Evolutionary conservation across 805 yeast species (phyloP).

Genomic region (Blastobotrys terrestris): DNA sequence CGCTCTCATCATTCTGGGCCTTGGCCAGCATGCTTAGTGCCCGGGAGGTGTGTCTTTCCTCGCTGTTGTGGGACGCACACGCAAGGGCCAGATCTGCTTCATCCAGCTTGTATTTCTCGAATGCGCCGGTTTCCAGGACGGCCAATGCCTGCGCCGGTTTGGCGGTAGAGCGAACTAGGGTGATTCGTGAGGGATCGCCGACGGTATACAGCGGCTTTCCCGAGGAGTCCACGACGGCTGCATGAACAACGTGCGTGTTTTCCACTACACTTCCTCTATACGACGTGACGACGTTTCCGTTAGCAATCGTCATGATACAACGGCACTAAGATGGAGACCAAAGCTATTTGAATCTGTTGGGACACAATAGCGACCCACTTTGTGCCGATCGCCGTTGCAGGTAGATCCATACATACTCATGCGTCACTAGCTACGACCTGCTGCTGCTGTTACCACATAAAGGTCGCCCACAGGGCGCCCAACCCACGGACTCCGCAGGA

Average conservation of each 20-base stretch:
- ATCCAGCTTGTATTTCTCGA: neutral
- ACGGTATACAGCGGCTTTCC: neutral
- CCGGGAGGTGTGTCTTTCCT: neutral
- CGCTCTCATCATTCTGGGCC: neutral
- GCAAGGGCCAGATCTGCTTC: neutral
- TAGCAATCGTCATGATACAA: neutral
- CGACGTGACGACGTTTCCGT: neutral
- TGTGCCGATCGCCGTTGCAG: too few species aligned
- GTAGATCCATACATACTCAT: too few species aligned
- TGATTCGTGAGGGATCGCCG: neutral
- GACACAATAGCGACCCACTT: too few species aligned
- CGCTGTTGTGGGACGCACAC: neutral
- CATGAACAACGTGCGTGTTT: neutral
- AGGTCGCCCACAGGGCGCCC: too few species aligned
- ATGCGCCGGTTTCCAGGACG: neutral
- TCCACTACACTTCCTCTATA: neutral
- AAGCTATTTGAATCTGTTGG: conserved; percentile 1
- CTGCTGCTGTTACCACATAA: too few species aligned
- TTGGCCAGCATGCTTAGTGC: neutral
- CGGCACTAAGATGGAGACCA: too few species aligned
- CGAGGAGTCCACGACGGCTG: neutral
- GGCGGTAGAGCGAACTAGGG: neutral
- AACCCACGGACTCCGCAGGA: too few species aligned
- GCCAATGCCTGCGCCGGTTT: neutral
- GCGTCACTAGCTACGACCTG: too few species aligned